A percentile compares a stretch with the other conserved stretches of the same genome.
These are phyloP conservation scores for Neurospora cerealis DNA, from an alignment of 495 filamentous ascomycete genomes.

Conservation along the genomic window DNA sequence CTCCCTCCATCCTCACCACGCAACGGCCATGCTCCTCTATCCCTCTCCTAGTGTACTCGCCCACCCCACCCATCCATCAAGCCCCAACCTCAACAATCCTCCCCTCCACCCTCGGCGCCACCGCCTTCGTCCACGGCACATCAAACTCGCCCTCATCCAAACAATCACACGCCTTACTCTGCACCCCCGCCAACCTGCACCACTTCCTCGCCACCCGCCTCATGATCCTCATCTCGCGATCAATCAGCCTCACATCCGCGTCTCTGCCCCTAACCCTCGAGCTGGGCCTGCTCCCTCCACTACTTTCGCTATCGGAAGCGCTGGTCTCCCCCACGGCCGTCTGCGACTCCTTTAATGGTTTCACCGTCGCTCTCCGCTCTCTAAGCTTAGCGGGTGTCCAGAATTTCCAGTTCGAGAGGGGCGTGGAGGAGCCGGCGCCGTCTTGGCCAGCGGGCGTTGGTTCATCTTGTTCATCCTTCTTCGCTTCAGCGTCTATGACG, in stretches of 20 bases:
- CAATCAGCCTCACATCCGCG: slow-evolving; percentile 20
- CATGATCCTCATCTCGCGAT: slow-evolving; percentile 37
- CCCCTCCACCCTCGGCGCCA: slow-evolving; percentile 67
- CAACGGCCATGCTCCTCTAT: too few species aligned
- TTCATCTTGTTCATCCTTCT: background rate
- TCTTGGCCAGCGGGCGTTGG: background rate
- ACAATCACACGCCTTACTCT: slow-evolving; percentile 32
- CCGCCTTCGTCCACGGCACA: slow-evolving; percentile 69
- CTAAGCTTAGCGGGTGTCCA: slow-evolving; percentile 37
- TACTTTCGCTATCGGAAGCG: background rate
- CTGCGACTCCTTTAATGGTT: slow-evolving; percentile 19
- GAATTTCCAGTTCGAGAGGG: slow-evolving; percentile 19
- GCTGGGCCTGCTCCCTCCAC: background rate
- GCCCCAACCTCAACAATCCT: slow-evolving; percentile 43
- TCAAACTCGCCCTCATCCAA: slow-evolving; percentile 47
- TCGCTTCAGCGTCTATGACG: background rate
- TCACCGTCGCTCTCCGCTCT: slow-evolving; percentile 22
- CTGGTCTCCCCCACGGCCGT: slow-evolving; percentile 24
- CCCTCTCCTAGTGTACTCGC: too few species aligned
- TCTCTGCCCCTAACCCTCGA: background rate
- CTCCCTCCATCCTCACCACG: too few species aligned
- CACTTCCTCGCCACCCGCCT: slow-evolving; percentile 60
- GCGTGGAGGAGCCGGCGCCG: background rate
- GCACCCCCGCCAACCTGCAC: slow-evolving; percentile 58
- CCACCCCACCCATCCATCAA: background rate